These are phyloP conservation scores for Candida frijolesensis DNA, from an alignment of 1,139 yeast genomes.

Conservation along the genomic window DNA sequence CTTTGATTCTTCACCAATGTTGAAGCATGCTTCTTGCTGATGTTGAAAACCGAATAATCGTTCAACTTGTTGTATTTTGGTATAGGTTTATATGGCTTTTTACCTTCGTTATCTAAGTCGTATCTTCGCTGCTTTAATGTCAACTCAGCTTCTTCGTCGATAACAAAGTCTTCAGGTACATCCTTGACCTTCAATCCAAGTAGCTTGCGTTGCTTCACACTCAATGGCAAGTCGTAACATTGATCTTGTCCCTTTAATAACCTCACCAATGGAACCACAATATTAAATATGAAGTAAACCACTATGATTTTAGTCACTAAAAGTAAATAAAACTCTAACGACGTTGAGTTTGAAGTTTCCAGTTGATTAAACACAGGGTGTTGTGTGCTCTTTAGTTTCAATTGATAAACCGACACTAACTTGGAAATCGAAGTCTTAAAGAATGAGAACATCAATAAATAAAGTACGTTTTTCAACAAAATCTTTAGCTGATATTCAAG, in stretches of 20 bases:
- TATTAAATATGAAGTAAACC: constrained; percentile 11
- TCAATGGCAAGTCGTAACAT: constrained; percentile 45
- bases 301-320: constrained; percentile 10
- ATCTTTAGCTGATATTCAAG: constrained; percentile 29
- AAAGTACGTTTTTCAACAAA: constrained; percentile 21
- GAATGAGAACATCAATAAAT: constrained; percentile 21
- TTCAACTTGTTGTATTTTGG: constrained; percentile 15
- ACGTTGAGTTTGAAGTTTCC: background rate
- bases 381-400: constrained; percentile 6
- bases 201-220: constrained; percentile 35
- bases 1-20: constrained; percentile 1
- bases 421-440: constrained; percentile 19
- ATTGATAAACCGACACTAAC: constrained; percentile 13
- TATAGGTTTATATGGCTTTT: constrained; percentile 10
- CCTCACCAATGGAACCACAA: constrained; percentile 20
- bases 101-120: constrained; percentile 12
- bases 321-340: constrained; percentile 10
- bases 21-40: background rate
- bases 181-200: constrained; percentile 31
- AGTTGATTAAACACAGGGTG: background rate
- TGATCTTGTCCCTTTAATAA: constrained; percentile 39
- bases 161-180: constrained; percentile 5
- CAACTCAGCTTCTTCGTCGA: constrained; percentile 16
- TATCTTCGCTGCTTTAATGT: constrained; percentile 18
- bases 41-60: constrained; percentile 10